Base-by-base conservation (phyloP, 306 rosid species). In the Macrotyloma uniflorum region DNA sequence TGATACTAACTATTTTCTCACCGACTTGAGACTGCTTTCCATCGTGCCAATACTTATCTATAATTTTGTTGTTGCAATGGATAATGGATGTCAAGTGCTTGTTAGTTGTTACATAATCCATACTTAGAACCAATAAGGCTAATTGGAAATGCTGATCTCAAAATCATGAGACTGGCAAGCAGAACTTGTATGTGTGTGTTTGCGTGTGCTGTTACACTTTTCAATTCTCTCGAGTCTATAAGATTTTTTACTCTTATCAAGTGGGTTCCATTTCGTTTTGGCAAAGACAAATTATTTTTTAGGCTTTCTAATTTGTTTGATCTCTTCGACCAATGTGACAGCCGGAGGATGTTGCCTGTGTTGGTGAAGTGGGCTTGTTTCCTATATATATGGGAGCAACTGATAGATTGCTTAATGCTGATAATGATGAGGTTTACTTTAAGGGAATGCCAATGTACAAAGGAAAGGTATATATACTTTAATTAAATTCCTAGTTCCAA, bases 371-470 rank as follows among this genome's bases (percentile, higher is more conserved):
- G 72, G 98, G 89, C 19, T 67, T 93, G 30, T 89, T 93, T 81
- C 89, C 97, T 18, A 16, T 72, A 15, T 75, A 66, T 83, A 65
- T 91, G 83, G 99, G 97, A 86, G 87, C 97, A 74, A 85, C 94
- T 47, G 87, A 87, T 67, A 85, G 87, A 82, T 77, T 95, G 85
- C 91, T 91, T 54, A 95, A 95, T 62, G 96, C 97, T 51, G 89
- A 93, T 79, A 86, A 93, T 71, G 90, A 88, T n/a, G 76, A 91
- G 74, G 83, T 90, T 45, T 95, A 93, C 85, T 95, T 88, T 46
- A 87, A 87, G 87, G 98, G 97, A 82, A 95, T 95, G 98, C 98
- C 98, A 16, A 35, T 51, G 36, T 88, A 88, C 89, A 91, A 85
- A 42, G 99, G 94, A 82, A 88, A 86, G 96, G 98, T 93, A 89